A percentile compares a stretch with the other conserved stretches of the same genome.
These are phyloP conservation scores for Hymenoscyphus scutula DNA, from an alignment of 2,329 filamentous ascomycete species.

Conservation along the genomic window DNA sequence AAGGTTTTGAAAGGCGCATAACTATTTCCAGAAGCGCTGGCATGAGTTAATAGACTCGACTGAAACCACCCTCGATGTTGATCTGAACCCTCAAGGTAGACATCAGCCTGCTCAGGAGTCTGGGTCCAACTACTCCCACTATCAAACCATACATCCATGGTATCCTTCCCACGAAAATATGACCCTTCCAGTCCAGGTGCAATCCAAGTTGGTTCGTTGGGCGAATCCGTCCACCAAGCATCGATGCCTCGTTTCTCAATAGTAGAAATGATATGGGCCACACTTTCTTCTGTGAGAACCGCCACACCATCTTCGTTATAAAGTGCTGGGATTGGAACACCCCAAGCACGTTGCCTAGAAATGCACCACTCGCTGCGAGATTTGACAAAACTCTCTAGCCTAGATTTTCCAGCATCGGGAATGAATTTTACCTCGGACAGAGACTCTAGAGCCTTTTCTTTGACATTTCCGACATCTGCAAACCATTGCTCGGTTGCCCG, in stretches of 20 bases:
- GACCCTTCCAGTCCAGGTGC: constrained; percentile 57
- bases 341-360: constrained; percentile 92
- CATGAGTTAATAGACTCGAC: constrained; percentile 84
- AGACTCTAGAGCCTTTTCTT: constrained; percentile 66
- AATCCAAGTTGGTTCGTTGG: constrained; percentile 76
- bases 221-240: constrained; percentile 87
- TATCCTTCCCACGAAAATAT: constrained; percentile 80
- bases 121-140: constrained; percentile 90
- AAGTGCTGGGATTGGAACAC: constrained; percentile 89
- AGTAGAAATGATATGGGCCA: constrained; percentile 79
- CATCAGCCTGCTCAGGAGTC: constrained; percentile 61
- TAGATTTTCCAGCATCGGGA: constrained; percentile 68
- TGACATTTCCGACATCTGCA: constrained; percentile 83
- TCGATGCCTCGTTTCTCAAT: constrained; percentile 79
- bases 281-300: constrained; percentile 73
- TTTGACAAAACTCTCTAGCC: constrained; percentile 82
- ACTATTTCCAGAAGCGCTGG: constrained; percentile 43
- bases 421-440: constrained; percentile 74
- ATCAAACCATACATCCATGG: constrained; percentile 99
- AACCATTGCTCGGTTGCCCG: constrained; percentile 98
- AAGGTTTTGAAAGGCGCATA: constrained; percentile 78
- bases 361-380: constrained; percentile 97
- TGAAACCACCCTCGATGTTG: constrained; percentile 99
- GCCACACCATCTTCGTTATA: constrained; percentile 73
- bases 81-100: constrained; percentile 92